Conservation (phyloP, 148 eudicot genomes). For the Vaccinium darrowii region DNA sequence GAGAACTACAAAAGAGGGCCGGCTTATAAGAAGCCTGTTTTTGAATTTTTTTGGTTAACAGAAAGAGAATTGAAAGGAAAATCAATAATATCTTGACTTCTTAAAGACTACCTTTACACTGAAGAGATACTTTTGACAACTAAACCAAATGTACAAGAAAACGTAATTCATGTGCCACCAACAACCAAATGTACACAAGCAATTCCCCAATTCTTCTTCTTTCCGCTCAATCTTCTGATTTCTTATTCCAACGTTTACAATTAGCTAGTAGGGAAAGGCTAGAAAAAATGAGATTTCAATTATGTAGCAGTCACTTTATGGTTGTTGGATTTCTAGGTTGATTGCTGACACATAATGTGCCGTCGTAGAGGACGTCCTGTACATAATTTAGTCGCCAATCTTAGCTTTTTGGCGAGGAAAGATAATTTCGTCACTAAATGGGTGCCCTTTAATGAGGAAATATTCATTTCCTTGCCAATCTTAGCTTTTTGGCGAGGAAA, state of each 20-base stretch:
- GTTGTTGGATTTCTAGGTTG: conserved; percentile 21
- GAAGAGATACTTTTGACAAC: background rate
- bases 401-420: too few relatives aligned
- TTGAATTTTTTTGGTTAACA: too few relatives aligned
- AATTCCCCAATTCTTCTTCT: background rate
- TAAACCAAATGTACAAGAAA: background rate
- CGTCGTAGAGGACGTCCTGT: conserved; percentile 21
- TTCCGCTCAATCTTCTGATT: background rate
- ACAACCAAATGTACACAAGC: background rate
- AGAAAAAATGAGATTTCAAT: background rate
- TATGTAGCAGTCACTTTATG: background rate
- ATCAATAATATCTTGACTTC: background rate
- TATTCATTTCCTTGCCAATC: too few relatives aligned
- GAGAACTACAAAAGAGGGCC: too few relatives aligned
- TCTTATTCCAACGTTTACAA: background rate
- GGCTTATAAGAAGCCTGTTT: too few relatives aligned
- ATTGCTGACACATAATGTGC: conserved; percentile 18
- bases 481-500: too few relatives aligned
- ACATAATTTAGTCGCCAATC: too few relatives aligned
- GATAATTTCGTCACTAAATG: too few relatives aligned
- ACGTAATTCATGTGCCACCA: background rate
- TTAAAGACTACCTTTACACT: background rate
- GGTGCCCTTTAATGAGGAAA: too few relatives aligned
- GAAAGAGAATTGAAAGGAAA: background rate
- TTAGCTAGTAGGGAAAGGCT: background rate